Base-by-base conservation (phyloP, 441 rosid genomes). In the Arabidopsis hybrid region DNA sequence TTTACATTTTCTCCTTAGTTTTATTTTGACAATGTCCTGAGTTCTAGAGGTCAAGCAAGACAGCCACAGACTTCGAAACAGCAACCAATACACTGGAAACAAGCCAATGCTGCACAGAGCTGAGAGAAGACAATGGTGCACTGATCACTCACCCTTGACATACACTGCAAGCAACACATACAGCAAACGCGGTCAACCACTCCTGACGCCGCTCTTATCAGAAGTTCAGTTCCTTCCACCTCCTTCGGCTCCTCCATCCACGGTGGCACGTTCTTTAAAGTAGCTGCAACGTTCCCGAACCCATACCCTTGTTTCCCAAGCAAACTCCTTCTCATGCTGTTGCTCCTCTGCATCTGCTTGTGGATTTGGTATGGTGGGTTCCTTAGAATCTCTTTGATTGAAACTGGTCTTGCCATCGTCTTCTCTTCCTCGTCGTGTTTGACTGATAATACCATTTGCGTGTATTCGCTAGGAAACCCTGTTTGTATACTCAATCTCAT, bases 41-140 rank as follows among this genome's bases (percentile, higher is more conserved):
- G 26, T 21, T 21, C 26, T 51, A 75, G 31, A 71, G 75, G 10
- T 60, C 79, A 45, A 57, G 39, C 26, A 21, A 21, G 26, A 50
- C 87, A 86, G 2, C 81, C 92, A 51, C 89, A 93, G 11, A 93
- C 83, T 67, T 92, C 99, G 10, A 79, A 87, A 65, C 99, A 94
- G 66, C 96, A 94, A 58, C 75, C 78, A 29, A 92, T 1, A 82
- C 95, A 94, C 82, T 84, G 86, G 9, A 88, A 84, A 78, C 99
- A 94, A 82, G 99, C 85, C 16, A 94, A 86, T 8, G 88, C 97
- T 10, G 90, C 79, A 55, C 97, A 92, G 14, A 92, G 34, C 76
- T 94, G 99, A 1, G 97, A 42, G n/a, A 84, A 17, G 12, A 79
- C 79, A 0, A 90, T 78, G 4, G 86, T 64, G 55, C 95, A 90